Conservation (phyloP, 768 basidiomycete species). For the Candolleomyces eurysporus region DNA sequence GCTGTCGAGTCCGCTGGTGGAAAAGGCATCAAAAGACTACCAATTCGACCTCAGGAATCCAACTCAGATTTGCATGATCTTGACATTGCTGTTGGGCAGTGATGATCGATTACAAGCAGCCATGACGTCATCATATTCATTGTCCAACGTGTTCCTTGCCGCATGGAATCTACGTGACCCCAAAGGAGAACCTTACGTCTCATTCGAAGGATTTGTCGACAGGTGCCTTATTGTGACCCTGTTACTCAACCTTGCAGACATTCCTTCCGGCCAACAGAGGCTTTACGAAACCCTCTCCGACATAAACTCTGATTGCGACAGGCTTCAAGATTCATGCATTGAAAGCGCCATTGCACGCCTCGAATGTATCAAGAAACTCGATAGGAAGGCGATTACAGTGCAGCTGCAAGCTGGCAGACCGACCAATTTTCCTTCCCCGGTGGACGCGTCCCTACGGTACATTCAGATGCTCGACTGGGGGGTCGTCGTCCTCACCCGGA, state of each 20-base stretch:
- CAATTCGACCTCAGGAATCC: too few species aligned
- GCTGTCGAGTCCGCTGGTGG: background rate
- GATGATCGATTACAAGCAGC: background rate
- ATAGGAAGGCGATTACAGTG: too few species aligned
- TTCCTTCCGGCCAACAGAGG: background rate
- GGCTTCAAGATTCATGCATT: too few species aligned
- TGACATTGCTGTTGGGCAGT: background rate
- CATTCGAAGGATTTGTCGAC: background rate
- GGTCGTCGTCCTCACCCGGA: background rate
- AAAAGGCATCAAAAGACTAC: too few species aligned
- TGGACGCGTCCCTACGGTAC: too few species aligned
- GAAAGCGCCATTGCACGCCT: too few species aligned
- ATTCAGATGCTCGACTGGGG: too few species aligned
- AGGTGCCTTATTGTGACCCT: background rate
- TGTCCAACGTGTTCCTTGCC: background rate
- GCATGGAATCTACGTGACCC: background rate
- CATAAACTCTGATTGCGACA: too few species aligned
- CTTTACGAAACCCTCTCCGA: background rate
- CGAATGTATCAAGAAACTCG: too few species aligned
- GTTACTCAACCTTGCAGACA: background rate
- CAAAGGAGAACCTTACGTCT: background rate
- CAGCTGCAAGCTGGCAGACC: too few species aligned
- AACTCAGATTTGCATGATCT: too few species aligned
- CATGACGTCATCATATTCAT: background rate
- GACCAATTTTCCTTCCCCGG: too few species aligned